Base-by-base conservation (phyloP, 2,329 filamentous ascomycete species). In the Neofusicoccum parvum region DNA sequence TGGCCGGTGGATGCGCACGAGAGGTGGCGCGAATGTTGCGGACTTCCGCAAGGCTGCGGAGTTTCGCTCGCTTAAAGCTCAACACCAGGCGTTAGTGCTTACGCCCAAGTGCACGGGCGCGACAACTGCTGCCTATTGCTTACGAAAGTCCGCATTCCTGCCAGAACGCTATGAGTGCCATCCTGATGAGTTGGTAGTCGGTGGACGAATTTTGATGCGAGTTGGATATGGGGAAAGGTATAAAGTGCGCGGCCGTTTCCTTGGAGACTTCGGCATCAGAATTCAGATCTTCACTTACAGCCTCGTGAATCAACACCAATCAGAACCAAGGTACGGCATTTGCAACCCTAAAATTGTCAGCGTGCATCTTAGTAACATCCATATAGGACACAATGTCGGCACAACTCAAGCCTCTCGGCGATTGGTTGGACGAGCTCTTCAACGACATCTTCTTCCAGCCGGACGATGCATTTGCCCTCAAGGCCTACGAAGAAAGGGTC, bases 401-500 rank as follows among this genome's bases (percentile, higher is more conserved):
- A 7, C 49, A 67, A 43, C 64, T 64, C 23, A 53, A 63, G 43
- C 50, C 56, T 23, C 50, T 67, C 46, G 46, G 49, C 23, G 45
- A 67, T 39, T 66, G 66, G 64, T 64, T 67, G 6, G 45, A 34
- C 11, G 34, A 67, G 23, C 41, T 66, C 51, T 48, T 66, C 32
- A n/a, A 60, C 14, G 46, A 46, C 20, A 34, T 67, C 7, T 67
- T 67, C 59, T 59, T 66, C 46, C 51, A 64, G n/a, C 12, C 43
- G 2, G 56, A 60, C 32, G 56, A 60, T 20, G 17, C 4, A 12
- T 3, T 65, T 15, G 17, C 64, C 14, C 17, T 20, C 59, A 46
- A 62, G 27, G 51, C 59, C 53, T 49, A 45, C 9, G 59, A 60
- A 4, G 65, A 62, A 14, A 11, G n/a, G 14, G 17, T 64, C 15